These are phyloP conservation scores for Mycena leptocephala DNA, from an alignment of 768 basidiomycete genomes.

Conservation along the genomic window DNA sequence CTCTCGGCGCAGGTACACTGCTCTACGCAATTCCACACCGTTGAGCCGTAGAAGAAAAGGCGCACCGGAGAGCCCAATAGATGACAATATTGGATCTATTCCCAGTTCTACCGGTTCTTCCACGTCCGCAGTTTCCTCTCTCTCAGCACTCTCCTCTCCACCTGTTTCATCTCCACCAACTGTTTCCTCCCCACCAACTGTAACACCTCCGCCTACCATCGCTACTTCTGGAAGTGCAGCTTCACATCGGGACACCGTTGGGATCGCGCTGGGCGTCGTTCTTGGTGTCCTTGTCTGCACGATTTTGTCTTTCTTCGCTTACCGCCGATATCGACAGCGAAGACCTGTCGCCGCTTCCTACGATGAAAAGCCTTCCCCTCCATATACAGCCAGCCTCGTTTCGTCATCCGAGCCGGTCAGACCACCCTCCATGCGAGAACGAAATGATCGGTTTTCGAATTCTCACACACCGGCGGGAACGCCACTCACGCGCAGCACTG, in stretches of 20 bases:
- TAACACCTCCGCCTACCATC: neutral
- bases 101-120: neutral
- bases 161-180: neutral
- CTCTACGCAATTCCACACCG: neutral
- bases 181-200: neutral
- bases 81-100: neutral
- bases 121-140: neutral
- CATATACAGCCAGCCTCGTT: conserved; percentile 5
- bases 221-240: neutral
- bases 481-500: conserved; percentile 15
- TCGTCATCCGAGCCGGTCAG: neutral
- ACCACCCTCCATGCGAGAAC: conserved; percentile 29
- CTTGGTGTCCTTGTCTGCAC: neutral
- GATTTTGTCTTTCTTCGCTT: neutral
- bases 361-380: conserved; percentile 7
- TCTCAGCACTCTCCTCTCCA: neutral
- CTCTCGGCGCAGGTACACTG: conserved; percentile 1
- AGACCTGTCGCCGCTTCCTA: no score
- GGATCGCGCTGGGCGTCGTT: neutral
- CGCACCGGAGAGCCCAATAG: neutral
- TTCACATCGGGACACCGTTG: neutral
- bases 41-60: conserved; percentile 7
- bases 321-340: neutral
- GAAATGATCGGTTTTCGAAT: conserved; percentile 17
- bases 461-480: conserved; percentile 29